Evolutionary conservation across 2,329 filamentous ascomycete species (phyloP), one percentile per base, ranked within the genome.

Genomic region (Venturia aucupariae): DNA sequence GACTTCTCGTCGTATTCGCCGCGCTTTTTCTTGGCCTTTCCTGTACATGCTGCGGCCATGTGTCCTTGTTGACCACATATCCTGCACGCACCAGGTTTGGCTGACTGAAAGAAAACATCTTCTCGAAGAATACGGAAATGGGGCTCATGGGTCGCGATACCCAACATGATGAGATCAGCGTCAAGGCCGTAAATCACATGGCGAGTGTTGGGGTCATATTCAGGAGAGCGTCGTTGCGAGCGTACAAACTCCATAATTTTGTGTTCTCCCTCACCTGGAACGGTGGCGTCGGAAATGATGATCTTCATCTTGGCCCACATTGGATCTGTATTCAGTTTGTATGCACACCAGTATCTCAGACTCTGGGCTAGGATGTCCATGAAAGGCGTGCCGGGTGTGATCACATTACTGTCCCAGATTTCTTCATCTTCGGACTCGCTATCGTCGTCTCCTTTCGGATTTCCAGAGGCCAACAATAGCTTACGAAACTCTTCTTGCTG

Each of bases 191-290:
- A 99, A 67, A 99, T 97, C 71, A 99, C 95, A 78, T 99, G 94
- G 67, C 90, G 89, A 27, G 94, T 97, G 75, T 99, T 97, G 30
- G 94, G 94, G 72, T 99, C 88, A 75, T 99, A 92, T 68, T 95
- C 88, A 5, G 92, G 88, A 63, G 90, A 94, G 61, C 89, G 86
- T 71, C 94, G 87, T 76, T 99, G 95, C 44, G 93, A 96, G 71
- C 94, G 88, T 69, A 99, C 86, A 75, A 97, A 99, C 70, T 94
- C 88, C 94, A 99, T 99, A 73, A 99, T 97, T 77, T 99, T 99
- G 77, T 99, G 94, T 79, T 99, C 94, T 74, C 94, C 94, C 78
- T 99, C 94, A 73, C 94, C 94, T 64, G 94, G 94, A 46, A 99
- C 92, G 48, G 93, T 97, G 63, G 94, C 93, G 80, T 99, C 94